These are phyloP conservation scores for Xylariaceae sp. DNA, from an alignment of 2,329 filamentous ascomycete species.

Conservation along the genomic window DNA sequence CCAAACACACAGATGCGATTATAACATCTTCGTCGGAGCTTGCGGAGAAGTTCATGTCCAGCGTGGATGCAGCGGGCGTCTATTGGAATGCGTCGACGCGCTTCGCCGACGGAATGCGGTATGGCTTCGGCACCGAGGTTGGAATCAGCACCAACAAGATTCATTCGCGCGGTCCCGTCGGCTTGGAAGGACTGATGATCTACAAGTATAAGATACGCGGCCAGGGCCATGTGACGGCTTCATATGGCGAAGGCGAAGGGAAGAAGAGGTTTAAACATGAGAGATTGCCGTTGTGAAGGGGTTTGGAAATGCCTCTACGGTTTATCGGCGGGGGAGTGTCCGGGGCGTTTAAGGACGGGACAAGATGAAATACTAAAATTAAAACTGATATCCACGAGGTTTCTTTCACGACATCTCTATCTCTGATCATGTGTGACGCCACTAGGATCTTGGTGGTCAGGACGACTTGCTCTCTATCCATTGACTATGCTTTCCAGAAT, in stretches of 20 bases:
- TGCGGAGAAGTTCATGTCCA: conserved; percentile 78
- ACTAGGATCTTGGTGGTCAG: not conserved
- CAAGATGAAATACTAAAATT: not conserved
- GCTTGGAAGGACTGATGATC: conserved; percentile 89
- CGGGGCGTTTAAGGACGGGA: not conserved
- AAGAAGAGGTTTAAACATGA: conserved; percentile 59
- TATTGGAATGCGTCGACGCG: conserved; percentile 97
- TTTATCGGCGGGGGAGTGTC: not conserved
- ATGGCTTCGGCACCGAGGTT: conserved; percentile 96
- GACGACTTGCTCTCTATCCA: not conserved
- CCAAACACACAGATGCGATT: conserved; percentile 91
- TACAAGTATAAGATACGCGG: conserved; percentile 94
- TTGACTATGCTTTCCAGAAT: not conserved
- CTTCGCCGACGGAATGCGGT: conserved; percentile 94
- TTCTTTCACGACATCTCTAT: not conserved
- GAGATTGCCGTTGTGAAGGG: conserved; percentile 34
- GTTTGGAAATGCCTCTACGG: not conserved
- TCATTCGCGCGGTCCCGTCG: conserved; percentile 87
- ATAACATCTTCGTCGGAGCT: conserved; percentile 64
- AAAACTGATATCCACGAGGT: not conserved
- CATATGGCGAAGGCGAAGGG: conserved; percentile 64
- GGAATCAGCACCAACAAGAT: conserved; percentile 99
- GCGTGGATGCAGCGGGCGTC: conserved; percentile 83
- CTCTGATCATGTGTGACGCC: not conserved
- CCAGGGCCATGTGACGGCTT: conserved; percentile 72